A percentile compares a stretch with the other conserved stretches of the same genome.
These are phyloP conservation scores for Wickerhamiella pararugosa DNA, from an alignment of 1,139 yeast species.

Conservation along the genomic window DNA sequence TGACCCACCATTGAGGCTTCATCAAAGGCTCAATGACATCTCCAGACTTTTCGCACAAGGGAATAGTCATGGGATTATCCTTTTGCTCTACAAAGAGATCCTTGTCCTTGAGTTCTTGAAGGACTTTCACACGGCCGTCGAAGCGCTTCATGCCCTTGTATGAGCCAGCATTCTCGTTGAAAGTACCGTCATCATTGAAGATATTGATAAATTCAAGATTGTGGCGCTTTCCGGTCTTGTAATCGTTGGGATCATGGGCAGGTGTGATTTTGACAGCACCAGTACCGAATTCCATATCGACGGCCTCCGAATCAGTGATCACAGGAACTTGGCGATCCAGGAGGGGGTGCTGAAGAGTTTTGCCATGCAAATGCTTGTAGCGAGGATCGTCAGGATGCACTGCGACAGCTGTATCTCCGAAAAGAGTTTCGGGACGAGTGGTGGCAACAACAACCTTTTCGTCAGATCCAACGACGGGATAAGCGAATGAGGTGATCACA, in stretches of 20 bases:
- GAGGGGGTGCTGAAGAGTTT: constrained; percentile 81
- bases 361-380: constrained; percentile 89
- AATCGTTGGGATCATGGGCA: constrained; percentile 96
- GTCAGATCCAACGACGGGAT: constrained; percentile 74
- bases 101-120: constrained; percentile 60
- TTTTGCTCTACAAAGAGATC: constrained; percentile 70
- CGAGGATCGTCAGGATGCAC: constrained; percentile 92
- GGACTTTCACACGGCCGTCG: constrained; percentile 79
- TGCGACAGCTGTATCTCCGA: constrained; percentile 96
- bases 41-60: constrained; percentile 89
- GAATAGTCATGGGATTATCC: constrained; percentile 92
- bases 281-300: constrained; percentile 98
- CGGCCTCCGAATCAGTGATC: constrained; percentile 80
- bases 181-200: constrained; percentile 77
- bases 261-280: constrained; percentile 99
- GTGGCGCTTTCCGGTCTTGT: constrained; percentile 89
- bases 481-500: constrained; percentile 85
- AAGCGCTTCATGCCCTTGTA: constrained; percentile 87
- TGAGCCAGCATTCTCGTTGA: constrained; percentile 81
- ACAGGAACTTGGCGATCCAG: constrained; percentile 76
- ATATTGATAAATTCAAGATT: constrained; percentile 77
- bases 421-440: constrained; percentile 95
- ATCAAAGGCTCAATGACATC: constrained; percentile 91
- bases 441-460: constrained; percentile 89
- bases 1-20: constrained; percentile 99